phyloP scores from a whole-genome alignment of 139 green algal genomes.

The Chlorella sorokiniana region DNA sequence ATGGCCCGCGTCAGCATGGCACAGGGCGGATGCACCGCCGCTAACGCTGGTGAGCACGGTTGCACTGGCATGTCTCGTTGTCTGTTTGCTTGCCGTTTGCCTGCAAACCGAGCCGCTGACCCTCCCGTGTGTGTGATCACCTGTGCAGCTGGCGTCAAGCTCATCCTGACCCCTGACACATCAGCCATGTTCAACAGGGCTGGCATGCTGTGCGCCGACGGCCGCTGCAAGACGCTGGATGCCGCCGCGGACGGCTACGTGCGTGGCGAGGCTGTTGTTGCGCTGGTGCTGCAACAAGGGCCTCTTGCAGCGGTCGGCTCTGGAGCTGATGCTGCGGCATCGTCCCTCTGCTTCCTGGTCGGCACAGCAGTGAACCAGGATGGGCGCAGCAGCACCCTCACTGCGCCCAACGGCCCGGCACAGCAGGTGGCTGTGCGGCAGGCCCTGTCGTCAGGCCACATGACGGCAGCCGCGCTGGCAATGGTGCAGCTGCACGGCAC shows the following conservation, averaged over 20 bases:
- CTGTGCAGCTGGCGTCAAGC: conserved; percentile 46
- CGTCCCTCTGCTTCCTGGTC: conserved; percentile 12
- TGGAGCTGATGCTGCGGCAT: background rate
- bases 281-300: conserved; percentile 30
- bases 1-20: conserved; percentile 52
- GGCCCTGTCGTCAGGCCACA: conserved; percentile 28
- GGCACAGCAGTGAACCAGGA: conserved; percentile 70
- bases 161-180: conserved; percentile 49
- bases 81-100: background rate
- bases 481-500: conserved; percentile 69
- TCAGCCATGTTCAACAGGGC: conserved; percentile 51
- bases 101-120: background rate
- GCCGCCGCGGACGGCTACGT: conserved; percentile 63
- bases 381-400: conserved; percentile 64
- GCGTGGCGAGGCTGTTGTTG: conserved; percentile 53
- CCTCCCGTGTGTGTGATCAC: background rate
- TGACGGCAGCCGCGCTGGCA: conserved; percentile 24
- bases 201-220: conserved; percentile 45
- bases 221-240: conserved; percentile 66
- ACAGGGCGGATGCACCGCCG: conserved; percentile 12
- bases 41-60: background rate
- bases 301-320: background rate
- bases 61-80: background rate
- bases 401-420: conserved; percentile 64
- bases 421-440: conserved; percentile 47